Base-by-base conservation (phyloP, 2,329 filamentous ascomycete genomes). In the Fonsecaea multimorphosa region DNA sequence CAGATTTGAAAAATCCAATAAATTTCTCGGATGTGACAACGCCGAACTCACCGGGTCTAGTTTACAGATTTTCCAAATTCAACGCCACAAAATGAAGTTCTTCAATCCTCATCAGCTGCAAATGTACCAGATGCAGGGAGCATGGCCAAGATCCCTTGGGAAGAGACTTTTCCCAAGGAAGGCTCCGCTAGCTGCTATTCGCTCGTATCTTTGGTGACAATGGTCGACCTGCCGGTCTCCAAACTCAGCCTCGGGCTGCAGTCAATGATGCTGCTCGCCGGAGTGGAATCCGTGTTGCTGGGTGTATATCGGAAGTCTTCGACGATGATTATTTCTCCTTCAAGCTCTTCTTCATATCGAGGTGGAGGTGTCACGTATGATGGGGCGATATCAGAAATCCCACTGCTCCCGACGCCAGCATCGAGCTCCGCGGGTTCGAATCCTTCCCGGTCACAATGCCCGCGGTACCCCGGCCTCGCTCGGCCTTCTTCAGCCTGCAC, bases 221-320 rank as follows among this genome's bases (percentile, higher is more conserved):
- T 59, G 9, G 68, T 71, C 16, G 66, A 68, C 24, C 71, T 67
- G 16, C 78, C 69, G 9, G 78, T 80, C 61, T 80, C 78, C 51
- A 74, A 72, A 67, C 79, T 80, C 24, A 76, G 73, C 62, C 79
- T 72, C 3, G 77, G 76, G 54, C 76, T 79, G 38, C 78, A 75
- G 57, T 78, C 78, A 32, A 79, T 69, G 5, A 82, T 74, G 64
- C 78, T 81, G 73, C 78, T 81, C 19, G 77, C 75, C 3, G 77
- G 75, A 11, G 77, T 66, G 24, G 61, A 74, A 27, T 76, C 68
- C 16, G 68, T 72, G 29, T 64, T 69, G 38, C 72, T 72, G 2
- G 76, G 74, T 60, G 44, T 53, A 68, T 80, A 82, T 27, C 73
- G 71, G 67, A 82, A 82, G 2, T 80, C 81, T 65, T 83, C 78